Conservation (phyloP, 768 basidiomycete genomes). For the Trametes cubensis region DNA sequence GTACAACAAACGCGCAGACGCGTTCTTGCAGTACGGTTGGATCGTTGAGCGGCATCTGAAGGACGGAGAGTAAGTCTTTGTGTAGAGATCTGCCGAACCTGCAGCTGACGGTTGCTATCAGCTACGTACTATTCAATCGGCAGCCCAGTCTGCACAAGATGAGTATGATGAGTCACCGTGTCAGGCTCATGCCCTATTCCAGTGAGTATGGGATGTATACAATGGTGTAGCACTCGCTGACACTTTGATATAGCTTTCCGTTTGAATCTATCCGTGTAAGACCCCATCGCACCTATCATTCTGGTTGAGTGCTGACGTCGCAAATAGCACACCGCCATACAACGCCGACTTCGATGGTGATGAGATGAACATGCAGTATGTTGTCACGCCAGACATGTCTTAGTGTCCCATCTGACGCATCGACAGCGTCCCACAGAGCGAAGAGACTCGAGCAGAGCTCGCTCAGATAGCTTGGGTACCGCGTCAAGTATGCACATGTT, state of each 20-base stretch:
- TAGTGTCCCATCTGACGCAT: constrained; percentile 8
- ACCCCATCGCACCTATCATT: constrained; percentile 6
- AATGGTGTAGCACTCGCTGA: neutral
- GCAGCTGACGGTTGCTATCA: constrained; percentile 33
- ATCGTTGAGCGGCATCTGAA: constrained; percentile 97
- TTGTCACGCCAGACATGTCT: constrained; percentile 27
- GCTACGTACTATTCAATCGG: constrained; percentile 94
- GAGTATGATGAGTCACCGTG: constrained; percentile 99
- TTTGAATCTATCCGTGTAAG: constrained; percentile 95
- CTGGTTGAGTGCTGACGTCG: constrained; percentile 26
- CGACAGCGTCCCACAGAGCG: constrained; percentile 90
- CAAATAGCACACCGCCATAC: constrained; percentile 85
- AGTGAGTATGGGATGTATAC: constrained; percentile 57
- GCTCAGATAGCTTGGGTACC: constrained; percentile 99
- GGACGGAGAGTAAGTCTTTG: constrained; percentile 90
- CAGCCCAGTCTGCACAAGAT: constrained; percentile 99
- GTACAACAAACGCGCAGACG: constrained; percentile 94
- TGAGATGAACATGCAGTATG: constrained; percentile 99
- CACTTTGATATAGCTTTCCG: constrained; percentile 74
- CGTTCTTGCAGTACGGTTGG: constrained; percentile 97
- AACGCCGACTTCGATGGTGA: constrained; percentile 99
- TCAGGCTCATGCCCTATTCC: constrained; percentile 96
- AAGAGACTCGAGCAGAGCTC: constrained; percentile 97
- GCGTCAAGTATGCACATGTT: constrained; percentile 63
- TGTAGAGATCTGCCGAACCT: neutral